A percentile compares a stretch with the other conserved stretches of the same genome.
Evolutionary conservation across 192 early-diverging fungal species (phyloP).

Genomic region (Thoreauomyces humboldtii): DNA sequence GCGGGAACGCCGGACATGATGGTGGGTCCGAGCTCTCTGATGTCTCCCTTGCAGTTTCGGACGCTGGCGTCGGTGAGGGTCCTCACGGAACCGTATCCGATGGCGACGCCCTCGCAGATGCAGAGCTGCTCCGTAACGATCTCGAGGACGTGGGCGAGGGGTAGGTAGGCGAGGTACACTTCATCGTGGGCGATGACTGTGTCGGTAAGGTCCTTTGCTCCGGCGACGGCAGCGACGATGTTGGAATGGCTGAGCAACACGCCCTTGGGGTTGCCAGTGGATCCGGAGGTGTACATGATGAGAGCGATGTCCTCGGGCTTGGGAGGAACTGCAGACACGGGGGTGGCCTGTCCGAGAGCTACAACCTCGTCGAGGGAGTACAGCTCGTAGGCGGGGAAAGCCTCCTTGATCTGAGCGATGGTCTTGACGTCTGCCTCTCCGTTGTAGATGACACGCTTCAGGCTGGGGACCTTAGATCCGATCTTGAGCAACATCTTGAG

Average conservation of each 20-base stretch:
- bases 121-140: slow-evolving; percentile 34
- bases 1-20: slow-evolving; percentile 72
- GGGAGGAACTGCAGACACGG: slow-evolving; percentile 64
- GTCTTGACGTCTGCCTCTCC: slow-evolving; percentile 51
- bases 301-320: slow-evolving; percentile 63
- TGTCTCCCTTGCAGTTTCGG: slow-evolving; percentile 66
- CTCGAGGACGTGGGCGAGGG: slow-evolving; percentile 58
- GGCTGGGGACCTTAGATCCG: slow-evolving; percentile 51
- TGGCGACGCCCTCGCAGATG: slow-evolving; percentile 31
- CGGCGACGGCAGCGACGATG: slow-evolving; percentile 75
- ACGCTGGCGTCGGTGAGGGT: slow-evolving; percentile 67
- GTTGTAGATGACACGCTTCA: slow-evolving; percentile 70
- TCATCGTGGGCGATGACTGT: slow-evolving; percentile 34
- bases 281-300: slow-evolving; percentile 86
- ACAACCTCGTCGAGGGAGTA: slow-evolving; percentile 67
- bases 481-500: slow-evolving; percentile 65
- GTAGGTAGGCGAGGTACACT: slow-evolving; percentile 56
- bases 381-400: slow-evolving; percentile 40
- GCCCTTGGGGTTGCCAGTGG: slow-evolving; percentile 93
- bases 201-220: slow-evolving; percentile 51
- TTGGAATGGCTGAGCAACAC: slow-evolving; percentile 82
- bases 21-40: slow-evolving; percentile 67
- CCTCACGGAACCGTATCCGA: slow-evolving; percentile 66
- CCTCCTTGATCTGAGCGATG: slow-evolving; percentile 38
- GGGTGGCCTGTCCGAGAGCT: slow-evolving; percentile 62